These are phyloP conservation scores for Ophiostoma ulmi DNA, from an alignment of 2,329 filamentous ascomycete genomes.

Conservation along the genomic window DNA sequence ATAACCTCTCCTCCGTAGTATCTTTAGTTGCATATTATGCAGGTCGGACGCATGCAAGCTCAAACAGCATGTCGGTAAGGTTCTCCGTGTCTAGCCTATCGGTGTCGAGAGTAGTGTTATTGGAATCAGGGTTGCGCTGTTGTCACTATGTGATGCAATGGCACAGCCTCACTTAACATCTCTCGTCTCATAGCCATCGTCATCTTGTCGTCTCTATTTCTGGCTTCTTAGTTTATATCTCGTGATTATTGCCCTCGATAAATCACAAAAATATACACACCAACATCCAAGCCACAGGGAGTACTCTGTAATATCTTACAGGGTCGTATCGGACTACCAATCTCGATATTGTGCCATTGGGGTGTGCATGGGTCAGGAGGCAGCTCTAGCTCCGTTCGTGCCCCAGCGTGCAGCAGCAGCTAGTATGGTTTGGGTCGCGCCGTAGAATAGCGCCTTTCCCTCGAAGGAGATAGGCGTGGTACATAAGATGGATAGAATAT, in stretches of 20 bases:
- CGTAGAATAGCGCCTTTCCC: slow-evolving; percentile 4
- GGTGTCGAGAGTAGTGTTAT: not conserved
- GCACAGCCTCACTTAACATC: not conserved
- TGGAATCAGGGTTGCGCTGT: slow-evolving; percentile 6
- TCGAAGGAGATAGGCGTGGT: not conserved
- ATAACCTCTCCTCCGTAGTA: not conserved
- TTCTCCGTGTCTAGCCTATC: not conserved
- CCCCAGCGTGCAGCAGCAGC: not conserved
- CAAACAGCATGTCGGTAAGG: not conserved
- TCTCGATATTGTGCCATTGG: slow-evolving; percentile 8
- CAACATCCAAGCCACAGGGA: not conserved
- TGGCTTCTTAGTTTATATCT: not conserved
- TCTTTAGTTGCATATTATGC: not conserved
- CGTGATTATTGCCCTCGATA: not conserved
- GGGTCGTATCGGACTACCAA: not conserved
- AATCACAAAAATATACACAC: not conserved
- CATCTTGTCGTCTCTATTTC: not conserved
- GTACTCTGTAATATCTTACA: not conserved
- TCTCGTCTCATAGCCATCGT: not conserved
- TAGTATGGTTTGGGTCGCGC: not conserved
- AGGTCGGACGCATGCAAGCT: not conserved
- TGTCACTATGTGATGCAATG: slow-evolving; percentile 12
- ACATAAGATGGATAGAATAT: not conserved
- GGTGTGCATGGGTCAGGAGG: slow-evolving; percentile 7
- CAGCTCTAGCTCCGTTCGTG: not conserved